Evolutionary conservation across 371 early-diverging fungal genomes (phyloP).

Genomic region (Actinomortierella wolfii): DNA sequence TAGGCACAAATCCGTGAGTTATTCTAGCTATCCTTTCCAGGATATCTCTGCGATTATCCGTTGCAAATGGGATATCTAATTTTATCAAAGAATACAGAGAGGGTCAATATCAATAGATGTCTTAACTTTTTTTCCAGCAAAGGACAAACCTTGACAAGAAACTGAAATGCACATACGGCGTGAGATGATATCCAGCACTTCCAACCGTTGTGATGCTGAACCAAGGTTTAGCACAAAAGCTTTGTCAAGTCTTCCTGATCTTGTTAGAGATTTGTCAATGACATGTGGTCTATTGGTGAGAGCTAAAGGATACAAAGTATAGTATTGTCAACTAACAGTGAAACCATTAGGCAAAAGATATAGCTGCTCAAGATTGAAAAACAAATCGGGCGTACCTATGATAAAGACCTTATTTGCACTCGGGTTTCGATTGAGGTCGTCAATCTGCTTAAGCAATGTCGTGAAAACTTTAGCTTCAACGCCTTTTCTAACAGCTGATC

Average conservation of each 20-base stretch:
- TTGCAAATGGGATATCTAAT: constrained; percentile 60
- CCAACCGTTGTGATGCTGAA: constrained; percentile 50
- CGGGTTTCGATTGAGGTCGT: constrained; percentile 39
- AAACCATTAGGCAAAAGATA: too few relatives aligned
- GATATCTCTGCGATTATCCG: constrained; percentile 50
- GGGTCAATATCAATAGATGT: not conserved
- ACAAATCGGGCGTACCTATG: too few relatives aligned
- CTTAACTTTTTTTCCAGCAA: not conserved
- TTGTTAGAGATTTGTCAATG: constrained; percentile 54
- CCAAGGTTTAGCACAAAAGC: constrained; percentile 55
- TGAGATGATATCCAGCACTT: constrained; percentile 52
- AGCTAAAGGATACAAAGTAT: constrained; percentile 28
- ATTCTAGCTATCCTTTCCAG: constrained; percentile 85
- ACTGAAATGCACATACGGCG: constrained; percentile 44
- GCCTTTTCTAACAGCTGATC: constrained; percentile 47
- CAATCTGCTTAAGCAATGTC: constrained; percentile 49
- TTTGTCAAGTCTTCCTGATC: constrained; percentile 65
- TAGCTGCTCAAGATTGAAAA: too few relatives aligned
- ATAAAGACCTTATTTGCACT: constrained; percentile 47
- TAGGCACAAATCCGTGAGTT: constrained; percentile 92
- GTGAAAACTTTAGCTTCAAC: constrained; percentile 50
- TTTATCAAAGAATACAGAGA: not conserved
- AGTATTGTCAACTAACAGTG: too few relatives aligned
- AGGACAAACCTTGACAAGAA: not conserved
- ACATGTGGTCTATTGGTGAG: constrained; percentile 63